These are phyloP conservation scores for Ilyonectria mors-panacis DNA, from an alignment of 2,329 filamentous ascomycete genomes.

Conservation along the genomic window DNA sequence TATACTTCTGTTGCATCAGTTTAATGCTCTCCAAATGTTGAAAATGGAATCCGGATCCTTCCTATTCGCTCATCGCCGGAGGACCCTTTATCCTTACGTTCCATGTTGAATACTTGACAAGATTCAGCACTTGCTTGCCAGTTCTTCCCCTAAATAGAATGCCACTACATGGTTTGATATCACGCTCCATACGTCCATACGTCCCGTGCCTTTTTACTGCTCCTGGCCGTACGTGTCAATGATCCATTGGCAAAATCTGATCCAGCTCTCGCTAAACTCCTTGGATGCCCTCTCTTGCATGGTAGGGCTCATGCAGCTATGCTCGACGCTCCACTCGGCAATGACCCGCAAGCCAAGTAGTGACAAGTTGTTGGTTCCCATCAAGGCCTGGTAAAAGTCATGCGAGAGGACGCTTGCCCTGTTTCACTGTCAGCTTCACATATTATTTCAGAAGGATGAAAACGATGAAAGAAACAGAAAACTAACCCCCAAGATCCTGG, in stretches of 20 bases:
- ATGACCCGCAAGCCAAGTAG: not conserved
- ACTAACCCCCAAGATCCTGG: constrained; percentile 60
- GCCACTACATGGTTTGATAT: too few species aligned
- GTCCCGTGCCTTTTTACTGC: not conserved
- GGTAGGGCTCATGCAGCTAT: not conserved
- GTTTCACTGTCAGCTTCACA: not conserved
- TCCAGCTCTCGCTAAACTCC: not conserved
- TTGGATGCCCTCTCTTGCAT: not conserved
- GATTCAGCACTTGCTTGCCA: not conserved
- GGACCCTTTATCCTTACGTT: not conserved
- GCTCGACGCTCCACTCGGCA: not conserved
- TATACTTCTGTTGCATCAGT: not conserved
- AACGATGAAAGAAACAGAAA: not conserved
- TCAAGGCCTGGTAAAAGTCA: not conserved
- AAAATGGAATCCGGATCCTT: not conserved
- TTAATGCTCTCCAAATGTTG: not conserved
- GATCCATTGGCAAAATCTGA: not conserved
- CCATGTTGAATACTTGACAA: not conserved
- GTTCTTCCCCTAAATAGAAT: not conserved
- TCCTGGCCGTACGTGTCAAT: not conserved
- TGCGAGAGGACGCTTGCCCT: not conserved
- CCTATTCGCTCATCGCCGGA: not conserved
- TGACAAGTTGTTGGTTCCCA: not conserved
- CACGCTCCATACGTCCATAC: too few species aligned
- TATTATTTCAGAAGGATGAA: not conserved